Evolutionary conservation across 2,329 filamentous ascomycete species (phyloP), one percentile per base, ranked within the genome.

Genomic region (Chaetomiaceae sp.): DNA sequence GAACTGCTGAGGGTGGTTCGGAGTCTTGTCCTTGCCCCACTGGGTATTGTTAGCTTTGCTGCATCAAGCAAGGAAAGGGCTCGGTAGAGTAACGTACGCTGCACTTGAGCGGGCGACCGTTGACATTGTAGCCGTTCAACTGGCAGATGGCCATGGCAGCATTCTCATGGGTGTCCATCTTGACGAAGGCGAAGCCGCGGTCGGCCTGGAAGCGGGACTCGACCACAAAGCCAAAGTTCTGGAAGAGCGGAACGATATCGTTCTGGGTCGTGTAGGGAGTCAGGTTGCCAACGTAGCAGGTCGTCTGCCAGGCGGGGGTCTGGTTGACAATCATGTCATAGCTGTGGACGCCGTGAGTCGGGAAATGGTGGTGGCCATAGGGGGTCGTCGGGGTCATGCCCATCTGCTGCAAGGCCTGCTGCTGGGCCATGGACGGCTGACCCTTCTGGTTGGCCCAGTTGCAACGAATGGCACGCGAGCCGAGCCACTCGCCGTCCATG

Each of bases 381-480:
- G 92, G 90, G 41, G 91, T 96, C 25, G 92, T 96, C 5, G 93
- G 93, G 21, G 92, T 96, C 86, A 99, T 91, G 66, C 93, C 93
- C 89, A 97, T 96, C 53, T 90, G 87, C 56, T 86, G 86, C 89
- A 99, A 93, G 33, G 90, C 89, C 71, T 95, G 89, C 73, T 97
- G 93, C 73, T 99, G 92, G 43, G 91, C 90, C 70, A 97, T 96
- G 2, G 93, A 97, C 50, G 93, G 93, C 66, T 99, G 93, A n/a
- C 93, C 93, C 77, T 99, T 99, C 68, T 99, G 93, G 75, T 99
- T 99, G 55, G 93, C 93, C 93, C 93, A 99, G 77, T 99, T 99
- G 81, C 92, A 97, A 62, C 93, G 91, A 66, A 99, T 99, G 35
- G 93, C 93, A 58, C 93, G 88, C 63, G 93, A 97, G 48, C 93